Percentiles rank a stretch among this genome's conserved stretches.
Conservation (phyloP, 2,329 filamentous ascomycete genomes). For the Colletotrichum spinosum region DNA sequence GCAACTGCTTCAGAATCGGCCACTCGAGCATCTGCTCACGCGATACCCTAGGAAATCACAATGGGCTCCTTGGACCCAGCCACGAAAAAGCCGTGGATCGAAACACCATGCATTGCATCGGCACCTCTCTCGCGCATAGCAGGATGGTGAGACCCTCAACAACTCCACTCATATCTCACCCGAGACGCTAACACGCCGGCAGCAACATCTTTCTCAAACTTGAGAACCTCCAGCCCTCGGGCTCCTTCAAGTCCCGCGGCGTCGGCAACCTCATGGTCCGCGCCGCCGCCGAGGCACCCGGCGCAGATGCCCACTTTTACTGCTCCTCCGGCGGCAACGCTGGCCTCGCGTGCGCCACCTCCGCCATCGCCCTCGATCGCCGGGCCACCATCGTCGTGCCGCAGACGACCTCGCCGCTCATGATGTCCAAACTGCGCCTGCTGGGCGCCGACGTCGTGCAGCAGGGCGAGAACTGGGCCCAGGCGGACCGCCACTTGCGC, state of each 20-base stretch:
- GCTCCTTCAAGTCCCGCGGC: slow-evolving; percentile 87
- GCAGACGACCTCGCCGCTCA: slow-evolving; percentile 70
- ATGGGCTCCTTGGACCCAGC: slow-evolving; percentile 57
- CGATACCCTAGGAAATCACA: slow-evolving; percentile 18
- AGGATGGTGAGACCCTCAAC: slow-evolving; percentile 69
- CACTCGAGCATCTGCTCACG: too few relatives aligned
- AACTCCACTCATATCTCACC: slow-evolving; percentile 35
- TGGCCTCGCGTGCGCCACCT: slow-evolving; percentile 82
- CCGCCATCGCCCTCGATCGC: slow-evolving; percentile 71
- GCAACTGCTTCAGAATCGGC: too few relatives aligned
- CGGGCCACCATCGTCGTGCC: slow-evolving; percentile 84
- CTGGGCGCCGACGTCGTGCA: slow-evolving; percentile 78
- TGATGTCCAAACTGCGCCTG: slow-evolving; percentile 76
- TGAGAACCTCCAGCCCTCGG: slow-evolving; percentile 85
- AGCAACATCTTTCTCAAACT: slow-evolving; percentile 87
- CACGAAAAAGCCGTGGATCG: slow-evolving; percentile 70
- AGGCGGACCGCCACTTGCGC: slow-evolving; percentile 76
- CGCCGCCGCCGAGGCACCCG: slow-evolving; percentile 49
- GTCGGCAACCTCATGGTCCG: slow-evolving; percentile 77
- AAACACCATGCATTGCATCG: slow-evolving; percentile 78
- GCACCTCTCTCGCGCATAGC: slow-evolving; percentile 74
- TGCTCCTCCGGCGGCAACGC: slow-evolving; percentile 86
- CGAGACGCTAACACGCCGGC: slow-evolving; percentile 19
- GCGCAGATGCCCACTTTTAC: slow-evolving; percentile 74
- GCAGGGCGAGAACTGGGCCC: slow-evolving; percentile 74